phyloP scores from a whole-genome alignment of 495 filamentous ascomycete genomes.

The Neurospora sp. region DNA sequence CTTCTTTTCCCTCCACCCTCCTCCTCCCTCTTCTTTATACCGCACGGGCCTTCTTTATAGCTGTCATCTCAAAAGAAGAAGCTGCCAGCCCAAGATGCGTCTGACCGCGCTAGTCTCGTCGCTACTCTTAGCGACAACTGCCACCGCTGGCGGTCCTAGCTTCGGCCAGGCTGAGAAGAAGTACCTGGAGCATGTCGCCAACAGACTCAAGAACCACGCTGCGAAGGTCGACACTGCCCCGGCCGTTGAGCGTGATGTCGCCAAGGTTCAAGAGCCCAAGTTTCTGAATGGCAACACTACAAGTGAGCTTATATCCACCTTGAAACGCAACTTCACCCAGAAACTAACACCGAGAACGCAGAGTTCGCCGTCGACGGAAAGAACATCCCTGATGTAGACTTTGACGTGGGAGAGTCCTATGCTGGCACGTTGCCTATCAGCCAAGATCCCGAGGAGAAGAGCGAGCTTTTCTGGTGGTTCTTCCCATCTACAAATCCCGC shows the following conservation, averaged over 20 bases:
- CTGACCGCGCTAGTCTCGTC: constrained; percentile 14
- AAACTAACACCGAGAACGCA: constrained; percentile 5
- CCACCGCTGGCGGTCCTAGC: constrained; percentile 18
- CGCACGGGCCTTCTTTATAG: not conserved
- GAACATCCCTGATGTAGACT: constrained; percentile 59
- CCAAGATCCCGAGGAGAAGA: constrained; percentile 36
- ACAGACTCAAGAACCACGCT: constrained; percentile 5
- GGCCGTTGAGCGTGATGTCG: not conserved
- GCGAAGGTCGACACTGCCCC: not conserved
- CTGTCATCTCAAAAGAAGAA: constrained; percentile 3
- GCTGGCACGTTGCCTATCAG: constrained; percentile 61
- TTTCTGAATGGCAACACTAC: constrained; percentile 29
- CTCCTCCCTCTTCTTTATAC: not conserved
- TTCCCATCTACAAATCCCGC: constrained; percentile 50
- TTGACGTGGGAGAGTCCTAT: constrained; percentile 69
- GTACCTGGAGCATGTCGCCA: constrained; percentile 15
- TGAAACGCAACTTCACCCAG: not conserved
- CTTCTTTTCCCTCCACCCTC: not conserved
- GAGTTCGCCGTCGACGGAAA: constrained; percentile 58
- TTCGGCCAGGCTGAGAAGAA: constrained; percentile 28
- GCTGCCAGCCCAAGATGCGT: constrained; percentile 19
- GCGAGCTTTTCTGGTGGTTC: constrained; percentile 69
- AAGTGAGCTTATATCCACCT: constrained; percentile 9
- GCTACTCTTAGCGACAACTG: constrained; percentile 17
- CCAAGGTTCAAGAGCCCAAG: constrained; percentile 3